Base-by-base conservation (phyloP, 2,329 filamentous ascomycete species). In the Ascochyta pisi region DNA sequence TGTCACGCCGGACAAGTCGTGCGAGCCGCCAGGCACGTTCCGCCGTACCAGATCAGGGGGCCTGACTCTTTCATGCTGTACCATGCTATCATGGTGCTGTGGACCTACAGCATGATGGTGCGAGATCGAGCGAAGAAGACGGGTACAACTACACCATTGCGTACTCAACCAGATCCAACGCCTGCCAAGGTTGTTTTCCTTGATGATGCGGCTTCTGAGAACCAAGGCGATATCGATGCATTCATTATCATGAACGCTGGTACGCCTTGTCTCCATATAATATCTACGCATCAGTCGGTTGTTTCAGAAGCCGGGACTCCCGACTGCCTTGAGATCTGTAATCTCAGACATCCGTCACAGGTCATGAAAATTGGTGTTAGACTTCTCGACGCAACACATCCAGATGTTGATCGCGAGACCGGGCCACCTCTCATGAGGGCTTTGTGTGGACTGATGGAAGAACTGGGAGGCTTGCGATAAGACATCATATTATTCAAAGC, bases 391-490 rank as follows among this genome's bases (percentile, higher is more conserved):
- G 56, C 52, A 15, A 58, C 50, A 10, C 64, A 68, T 51, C 63
- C 63, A 0, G 56, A 57, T 37, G 58, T 61, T 3, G 60, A 63
- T 47, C 51, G 60, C 3, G 52, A 62, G 39, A 57, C 26, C 23
- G 60, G 58, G 6, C 64, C 61, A 15, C 63, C 66, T 0, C 40
- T 68, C 1, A n/a, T 65, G 4, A 40, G 55, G 26, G 63, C 63
- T 8, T 27, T 68, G 19, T 66, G 66, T 35, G 57, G 58, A 19
- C 38, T 68, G 3, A 59, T 65, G 59, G 59, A 65, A 46, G 54
- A 62, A 37, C 12, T 61, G 10, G 55, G 55, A 19, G 44, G 49
- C 31, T 23, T 57, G 4, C 35, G 35, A 55, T 37, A 15, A 38
- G 4, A 19, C 6, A 29, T 12, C 8, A 13, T 22, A 6, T 6